phyloP scores from a whole-genome alignment of 805 yeast species.

The Barnettozyma salicaria region DNA sequence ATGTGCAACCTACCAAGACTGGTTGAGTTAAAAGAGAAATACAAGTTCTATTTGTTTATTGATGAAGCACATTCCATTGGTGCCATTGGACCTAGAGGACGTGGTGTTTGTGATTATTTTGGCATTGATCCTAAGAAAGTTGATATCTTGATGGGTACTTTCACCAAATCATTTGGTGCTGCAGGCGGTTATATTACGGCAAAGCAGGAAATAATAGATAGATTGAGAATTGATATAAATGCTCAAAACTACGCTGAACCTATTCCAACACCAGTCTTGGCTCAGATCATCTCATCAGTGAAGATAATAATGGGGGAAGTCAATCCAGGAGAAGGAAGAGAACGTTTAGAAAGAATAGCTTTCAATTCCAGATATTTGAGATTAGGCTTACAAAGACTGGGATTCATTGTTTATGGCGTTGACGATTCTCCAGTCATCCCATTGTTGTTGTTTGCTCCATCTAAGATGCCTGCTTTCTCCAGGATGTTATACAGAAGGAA shows the following conservation, averaged over 20 bases:
- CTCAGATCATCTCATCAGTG: constrained; percentile 79
- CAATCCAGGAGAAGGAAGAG: constrained; percentile 89
- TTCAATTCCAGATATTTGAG: constrained; percentile 93
- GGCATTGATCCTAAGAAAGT: constrained; percentile 68
- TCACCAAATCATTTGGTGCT: constrained; percentile 97
- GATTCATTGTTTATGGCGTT: constrained; percentile 90
- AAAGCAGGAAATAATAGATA: constrained; percentile 58
- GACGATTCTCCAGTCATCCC: constrained; percentile 98
- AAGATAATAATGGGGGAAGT: constrained; percentile 73
- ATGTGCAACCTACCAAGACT: constrained; percentile 63
- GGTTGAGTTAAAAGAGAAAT: constrained; percentile 72
- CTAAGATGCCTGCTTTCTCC: constrained; percentile 90
- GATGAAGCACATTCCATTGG: constrained; percentile 99
- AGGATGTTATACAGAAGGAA: constrained; percentile 72
- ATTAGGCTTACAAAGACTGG: constrained; percentile 83
- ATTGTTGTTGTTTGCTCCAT: constrained; percentile 77
- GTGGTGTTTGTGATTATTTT: constrained; percentile 93
- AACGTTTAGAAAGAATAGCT: constrained; percentile 87
- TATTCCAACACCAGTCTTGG: constrained; percentile 84
- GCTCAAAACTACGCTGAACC: constrained; percentile 78
- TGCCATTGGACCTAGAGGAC: constrained; percentile 93
- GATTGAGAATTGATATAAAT: constrained; percentile 65
- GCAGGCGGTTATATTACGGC: constrained; percentile 98
- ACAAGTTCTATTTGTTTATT: constrained; percentile 83
- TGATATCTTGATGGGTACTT: constrained; percentile 94